phyloP scores from a whole-genome alignment of 2,329 filamentous ascomycete genomes.

The Botrytis byssoidea region DNA sequence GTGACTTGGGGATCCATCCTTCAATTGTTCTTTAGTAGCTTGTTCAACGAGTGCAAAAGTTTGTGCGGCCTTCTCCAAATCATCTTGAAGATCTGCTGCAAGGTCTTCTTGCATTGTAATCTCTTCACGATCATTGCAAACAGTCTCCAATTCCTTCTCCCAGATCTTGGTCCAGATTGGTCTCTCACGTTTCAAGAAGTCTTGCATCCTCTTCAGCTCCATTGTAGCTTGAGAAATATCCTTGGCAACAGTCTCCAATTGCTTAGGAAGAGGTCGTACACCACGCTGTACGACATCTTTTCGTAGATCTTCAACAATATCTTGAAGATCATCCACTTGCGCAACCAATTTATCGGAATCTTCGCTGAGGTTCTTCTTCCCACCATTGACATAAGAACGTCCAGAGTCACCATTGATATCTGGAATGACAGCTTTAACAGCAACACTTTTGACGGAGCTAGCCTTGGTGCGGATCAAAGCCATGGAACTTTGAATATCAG shows the following conservation, averaged over 20 bases:
- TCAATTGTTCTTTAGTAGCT: constrained; percentile 96
- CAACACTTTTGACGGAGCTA: constrained; percentile 71
- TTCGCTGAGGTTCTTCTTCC: constrained; percentile 80
- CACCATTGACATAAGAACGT: constrained; percentile 77
- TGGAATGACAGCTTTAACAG: constrained; percentile 68
- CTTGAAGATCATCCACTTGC: constrained; percentile 95
- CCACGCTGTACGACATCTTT: constrained; percentile 95
- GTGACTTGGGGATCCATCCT: constrained; percentile 59
- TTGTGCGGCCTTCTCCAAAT: constrained; percentile 89
- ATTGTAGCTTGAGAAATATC: constrained; percentile 79
- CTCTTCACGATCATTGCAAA: constrained; percentile 93
- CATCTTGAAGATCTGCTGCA: constrained; percentile 85
- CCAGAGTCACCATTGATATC: constrained; percentile 75
- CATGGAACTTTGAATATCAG: constrained; percentile 88
- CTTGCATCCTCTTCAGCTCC: constrained; percentile 91
- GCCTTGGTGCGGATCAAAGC: constrained; percentile 78
- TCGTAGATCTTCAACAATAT: constrained; percentile 91
- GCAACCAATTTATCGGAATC: constrained; percentile 90
- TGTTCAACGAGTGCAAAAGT: constrained; percentile 95
- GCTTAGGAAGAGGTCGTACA: constrained; percentile 83
- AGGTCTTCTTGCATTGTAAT: constrained; percentile 96
- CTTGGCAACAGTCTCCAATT: constrained; percentile 85
- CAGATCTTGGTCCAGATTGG: constrained; percentile 99
- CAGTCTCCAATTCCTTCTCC: constrained; percentile 95
- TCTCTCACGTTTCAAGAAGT: constrained; percentile 87